Evolutionary conservation across 257 asterid genomes (phyloP).

Genomic region (Phtheirospermum japonicum): DNA sequence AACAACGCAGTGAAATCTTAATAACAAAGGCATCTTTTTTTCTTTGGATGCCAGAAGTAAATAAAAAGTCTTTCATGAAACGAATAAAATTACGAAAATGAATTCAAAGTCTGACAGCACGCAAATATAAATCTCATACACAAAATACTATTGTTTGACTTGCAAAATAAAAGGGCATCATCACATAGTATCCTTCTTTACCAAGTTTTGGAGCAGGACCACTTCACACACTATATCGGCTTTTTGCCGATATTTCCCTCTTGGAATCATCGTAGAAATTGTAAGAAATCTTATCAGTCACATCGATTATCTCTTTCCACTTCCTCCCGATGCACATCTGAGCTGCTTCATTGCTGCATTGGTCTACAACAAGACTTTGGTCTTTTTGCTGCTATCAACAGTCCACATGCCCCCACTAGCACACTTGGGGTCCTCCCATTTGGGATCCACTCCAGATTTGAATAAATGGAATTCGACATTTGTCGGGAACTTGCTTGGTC

Average conservation of each 20-base stretch:
- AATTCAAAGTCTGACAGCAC: conserved; percentile 8
- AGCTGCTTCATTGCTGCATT: conserved; percentile 90
- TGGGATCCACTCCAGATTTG: conserved; percentile 88
- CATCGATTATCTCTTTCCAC: conserved; percentile 80
- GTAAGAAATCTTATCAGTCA: conserved; percentile 62
- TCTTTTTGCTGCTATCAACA: conserved; percentile 46
- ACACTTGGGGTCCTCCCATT: conserved; percentile 99
- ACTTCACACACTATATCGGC: conserved; percentile 56
- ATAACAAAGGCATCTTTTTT: too few relatives aligned
- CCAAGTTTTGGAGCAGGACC: conserved; percentile 31
- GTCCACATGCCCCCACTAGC: conserved; percentile 96
- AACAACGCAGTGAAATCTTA: neutral
- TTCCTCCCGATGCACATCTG: conserved; percentile 96
- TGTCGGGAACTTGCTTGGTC: conserved; percentile 73
- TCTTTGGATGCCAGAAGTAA: neutral
- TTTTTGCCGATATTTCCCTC: conserved; percentile 57
- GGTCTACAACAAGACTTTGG: conserved; percentile 84
- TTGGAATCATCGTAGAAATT: conserved; percentile 73
- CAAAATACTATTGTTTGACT: conserved; percentile 15
- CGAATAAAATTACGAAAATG: neutral
- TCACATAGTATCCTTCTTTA: conserved; percentile 42
- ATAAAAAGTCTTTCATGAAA: neutral
- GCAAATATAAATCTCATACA: neutral
- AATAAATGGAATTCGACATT: conserved; percentile 92
- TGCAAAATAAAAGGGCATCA: conserved; percentile 25